Evolutionary conservation across 1,284 basidiomycete species (phyloP), one percentile per base, ranked within the genome.

Genomic region (Bondarzewia mesenterica): DNA sequence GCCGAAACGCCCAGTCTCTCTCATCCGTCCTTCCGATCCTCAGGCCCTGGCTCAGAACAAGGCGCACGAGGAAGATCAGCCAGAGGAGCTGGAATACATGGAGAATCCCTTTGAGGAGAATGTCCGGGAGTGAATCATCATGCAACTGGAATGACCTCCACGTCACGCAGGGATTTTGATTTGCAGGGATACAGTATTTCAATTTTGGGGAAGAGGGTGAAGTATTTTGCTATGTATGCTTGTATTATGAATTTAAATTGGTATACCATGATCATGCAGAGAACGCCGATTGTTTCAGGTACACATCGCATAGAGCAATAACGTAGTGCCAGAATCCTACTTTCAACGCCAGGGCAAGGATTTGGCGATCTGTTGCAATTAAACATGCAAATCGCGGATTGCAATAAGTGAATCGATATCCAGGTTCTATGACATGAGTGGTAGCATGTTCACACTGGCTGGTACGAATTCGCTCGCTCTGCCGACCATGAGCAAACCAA

Each of bases 1-100:
- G 18, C 85, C 85, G 4, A 86, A 85, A 63, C 75, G 80, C 1
- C 82, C 85, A 2, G 84, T 88, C 12, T 80, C 82, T 7, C 71
- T 87, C n/a, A 59, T 84, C 21, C 71, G 69, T 35, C 58, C 47
- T 41, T 0, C 69, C 5, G 63, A 61, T 37, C 59, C 62, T 15
- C 57, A 63, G 22, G 58, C 61, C 22, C 10, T 25, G 14, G 23
- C 36, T 7, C 42, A 61, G 32, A 59, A 61, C 43, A 62, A 67
- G 8, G 61, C 66, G 35, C 54, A 61, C 42, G 72, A 74, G 38
- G 72, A 74, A 5, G 77, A 81, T 48, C 49, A 54, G 8, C 44
- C 47, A 2, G 53, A 54, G 18, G 77, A 73, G 29, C 59, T 82
- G 44, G 81, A 83, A 61, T 82, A 83, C 58, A 73, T 75, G 10